Base-by-base conservation (phyloP, 2,329 filamentous ascomycete species). In the Lecanicillium sp. region DNA sequence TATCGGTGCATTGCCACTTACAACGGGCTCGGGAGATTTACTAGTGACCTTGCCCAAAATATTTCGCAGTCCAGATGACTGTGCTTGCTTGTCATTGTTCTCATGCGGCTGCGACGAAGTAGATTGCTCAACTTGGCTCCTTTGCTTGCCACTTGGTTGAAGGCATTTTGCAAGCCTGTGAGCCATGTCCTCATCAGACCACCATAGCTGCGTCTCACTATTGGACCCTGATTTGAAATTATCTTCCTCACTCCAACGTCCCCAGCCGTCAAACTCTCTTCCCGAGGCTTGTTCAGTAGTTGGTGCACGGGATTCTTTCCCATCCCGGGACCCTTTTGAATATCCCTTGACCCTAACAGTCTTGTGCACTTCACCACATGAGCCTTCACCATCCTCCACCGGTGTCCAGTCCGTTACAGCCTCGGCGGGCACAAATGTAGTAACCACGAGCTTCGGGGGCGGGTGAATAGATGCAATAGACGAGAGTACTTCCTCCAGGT, bases 221-320 rank as follows among this genome's bases (percentile, higher is more conserved):
- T 40, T 39, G 4, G 17, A 16, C 1, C 35, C 41, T 9, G 12
- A n/a, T 6, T 14, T 13, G 14, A 15, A 12, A 8, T 12, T 9
- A 4, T 36, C 41, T 16, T 47, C 38, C 2, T 53, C 50, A 2
- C 45, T 56, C 44, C 56, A 66, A 9, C 63, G 54, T 1, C 63
- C 63, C 64, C 64, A 67, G 31, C 64, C 64, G 40, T 58, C 60
- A 35, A 67, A 66, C 31, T 59, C 55, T 16, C 35, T 27, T 5
- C 11, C 13, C 6, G 9, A 11, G 12, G 15, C 19, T 18, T 6
- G 20, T 15, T 14, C 9, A 16, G 9, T 11, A 5, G 30, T 12
- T 16, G 30, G 4, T n/a, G 30, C 9, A n/a, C n/a, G n/a, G n/a
- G 30, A 16, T 15, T 7, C 8, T 19, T 38, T 38, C 6, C 4